These are phyloP conservation scores for Pythium aristosporum DNA, from an alignment of 352 stramenopile genomes.

Conservation along the genomic window DNA sequence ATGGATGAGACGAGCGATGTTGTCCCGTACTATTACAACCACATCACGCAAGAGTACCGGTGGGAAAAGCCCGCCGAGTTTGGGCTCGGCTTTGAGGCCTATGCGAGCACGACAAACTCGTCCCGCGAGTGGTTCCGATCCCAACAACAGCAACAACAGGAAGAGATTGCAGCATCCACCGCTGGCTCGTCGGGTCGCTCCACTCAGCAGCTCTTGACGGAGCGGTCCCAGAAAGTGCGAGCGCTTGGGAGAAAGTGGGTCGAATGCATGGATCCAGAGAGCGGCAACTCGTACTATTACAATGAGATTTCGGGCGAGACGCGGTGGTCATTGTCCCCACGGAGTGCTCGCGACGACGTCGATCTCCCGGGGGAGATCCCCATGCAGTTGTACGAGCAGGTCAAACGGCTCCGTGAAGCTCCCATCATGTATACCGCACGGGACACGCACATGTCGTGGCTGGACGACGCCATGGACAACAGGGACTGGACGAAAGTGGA, in stretches of 20 bases:
- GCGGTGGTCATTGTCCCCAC: constrained; percentile 80
- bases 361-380: constrained; percentile 61
- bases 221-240: constrained; percentile 28
- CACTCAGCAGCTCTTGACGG: constrained; percentile 15
- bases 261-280: constrained; percentile 76
- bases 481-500: constrained; percentile 72
- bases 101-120: constrained; percentile 37
- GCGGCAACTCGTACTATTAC: constrained; percentile 89
- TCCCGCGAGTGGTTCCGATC: constrained; percentile 70
- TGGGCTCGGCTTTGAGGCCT: constrained; percentile 51
- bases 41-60: constrained; percentile 70
- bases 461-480: constrained; percentile 58
- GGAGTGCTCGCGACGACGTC: constrained; percentile 52
- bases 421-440: constrained; percentile 52
- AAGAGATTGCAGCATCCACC: constrained; percentile 2
- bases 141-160: constrained; percentile 10
- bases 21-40: constrained; percentile 66
- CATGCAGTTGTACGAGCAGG: constrained; percentile 50
- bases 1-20: constrained; percentile 45
- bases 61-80: constrained; percentile 76
- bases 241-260: constrained; percentile 77
- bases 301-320: constrained; percentile 89
- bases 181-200: constrained; percentile 1
- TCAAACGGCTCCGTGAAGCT: constrained; percentile 45
- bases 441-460: constrained; percentile 64